Evolutionary conservation across 306 rosid genomes (phyloP), one percentile per base, ranked within the genome.

Genomic region (Rosa persica): DNA sequence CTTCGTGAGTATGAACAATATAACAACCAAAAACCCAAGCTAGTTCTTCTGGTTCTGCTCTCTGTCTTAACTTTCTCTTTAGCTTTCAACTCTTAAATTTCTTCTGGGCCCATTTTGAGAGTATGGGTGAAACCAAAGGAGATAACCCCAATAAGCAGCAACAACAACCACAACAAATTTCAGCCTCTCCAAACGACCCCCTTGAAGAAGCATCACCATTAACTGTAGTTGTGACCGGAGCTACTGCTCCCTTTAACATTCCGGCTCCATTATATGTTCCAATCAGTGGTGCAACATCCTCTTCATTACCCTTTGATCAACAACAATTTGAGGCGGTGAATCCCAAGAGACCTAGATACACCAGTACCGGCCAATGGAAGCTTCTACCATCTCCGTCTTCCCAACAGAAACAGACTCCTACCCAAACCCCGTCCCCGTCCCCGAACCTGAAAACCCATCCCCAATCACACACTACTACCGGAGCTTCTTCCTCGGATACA

Each of bases 301-400:
- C 92, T 5, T 65, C 85, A 9, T 80, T 86, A 48, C 90, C 89
- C 4, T 91, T 85, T 54, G 94, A 89, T 51, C 85, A 81, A 20
- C 77, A 79, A 30, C 89, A 77, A 8, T 91, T 91, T 66, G 97
- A 93, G 76, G 58, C 87, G 42, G 83, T 80, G 6, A 89, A 87
- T 69, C 83, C 98, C 1, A 95, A 95, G 74, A 82, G 97, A 72
- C 82, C 96, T 2, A 83, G 96, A 70, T 95, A 88, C 64, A 83
- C 84, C 10, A 76, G 71, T 13, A 67, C 92, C 0, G 97, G 97
- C 16, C 98, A 93, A 89, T 95, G 99, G 98, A 95, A 91, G 89
- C 84, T 91, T 52, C 86, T 93, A 9, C 98, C 97, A 0, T 90
- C 97, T 2, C 89, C 97, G 1, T 39, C 90, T 4, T 43, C 90